Evolutionary conservation across 2,329 filamentous ascomycete species (phyloP), one percentile per base, ranked within the genome.

Genomic region (Monosporascus sp.): DNA sequence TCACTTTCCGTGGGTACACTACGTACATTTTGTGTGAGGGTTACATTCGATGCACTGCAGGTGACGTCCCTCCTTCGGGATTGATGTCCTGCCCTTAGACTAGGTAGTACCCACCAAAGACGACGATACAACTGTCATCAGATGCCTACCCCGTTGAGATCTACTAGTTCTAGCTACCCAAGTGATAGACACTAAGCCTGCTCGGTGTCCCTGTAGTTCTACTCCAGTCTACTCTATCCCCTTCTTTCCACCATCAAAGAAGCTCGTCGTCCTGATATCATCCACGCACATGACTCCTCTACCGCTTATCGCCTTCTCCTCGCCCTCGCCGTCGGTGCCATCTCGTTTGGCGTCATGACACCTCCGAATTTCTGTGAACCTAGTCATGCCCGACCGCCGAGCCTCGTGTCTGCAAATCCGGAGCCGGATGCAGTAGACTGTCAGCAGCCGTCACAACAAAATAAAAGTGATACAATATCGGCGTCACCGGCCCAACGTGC

Each of bases 341-440:
- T 56, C 37, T 58, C 56, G 53, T 51, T 37, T 54, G 55, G 56
- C 61, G 60, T 59, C 54, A 64, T 64, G 61, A 60, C 59, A 55
- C 54, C 59, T 52, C 52, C 52, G 43, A 56, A 60, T 50, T 34
- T 14, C 31, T 14, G 9, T 34, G 51, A 49, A 41, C 49, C 56
- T 38, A 48, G 45, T 43, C 50, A 40, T 48, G 50, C 11, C 34
- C 50, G 11, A 22, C 20, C 50, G 48, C 36, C 56, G 51, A 56
- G 40, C 53, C 41, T 54, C 48, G 31, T 56, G 37, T 38, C 58
- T 36, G 48, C 53, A 51, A 51, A 49, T 34, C 52, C 59, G 54
- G 56, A 59, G 36, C 36, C 55, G 8, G 17, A 36, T 49, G 27
- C n/a, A 49, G 43, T 38, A 38, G 24, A 27, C 24, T 17, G n/a